phyloP scores from a whole-genome alignment of 805 yeast genomes.

The Kluyveromyces starmeri region DNA sequence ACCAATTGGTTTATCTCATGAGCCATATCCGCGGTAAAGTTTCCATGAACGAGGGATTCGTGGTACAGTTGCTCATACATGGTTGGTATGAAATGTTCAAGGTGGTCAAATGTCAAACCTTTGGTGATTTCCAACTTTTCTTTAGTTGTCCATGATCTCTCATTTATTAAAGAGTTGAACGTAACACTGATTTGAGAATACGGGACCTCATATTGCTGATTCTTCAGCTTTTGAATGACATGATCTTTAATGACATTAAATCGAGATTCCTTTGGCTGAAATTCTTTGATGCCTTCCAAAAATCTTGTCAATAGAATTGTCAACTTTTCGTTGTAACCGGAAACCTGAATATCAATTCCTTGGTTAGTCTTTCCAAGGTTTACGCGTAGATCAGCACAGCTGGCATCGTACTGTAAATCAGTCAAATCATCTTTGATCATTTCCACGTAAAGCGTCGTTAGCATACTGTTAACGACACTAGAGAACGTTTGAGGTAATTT shows the following conservation, averaged over 20 bases:
- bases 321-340: constrained; percentile 81
- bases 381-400: constrained; percentile 65
- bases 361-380: constrained; percentile 52
- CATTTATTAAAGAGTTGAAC: constrained; percentile 58
- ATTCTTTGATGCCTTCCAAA: constrained; percentile 42
- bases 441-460: constrained; percentile 57
- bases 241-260: constrained; percentile 63
- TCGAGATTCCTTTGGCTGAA: constrained; percentile 45
- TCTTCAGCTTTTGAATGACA: constrained; percentile 50
- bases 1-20: constrained; percentile 38
- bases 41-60: constrained; percentile 76
- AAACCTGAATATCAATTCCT: constrained; percentile 58
- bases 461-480: constrained; percentile 49
- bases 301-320: constrained; percentile 53
- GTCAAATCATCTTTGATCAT: constrained; percentile 62
- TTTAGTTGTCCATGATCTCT: constrained; percentile 53
- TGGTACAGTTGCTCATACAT: constrained; percentile 51
- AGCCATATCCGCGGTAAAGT: constrained; percentile 49
- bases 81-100: constrained; percentile 42
- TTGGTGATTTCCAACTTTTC: constrained; percentile 49
- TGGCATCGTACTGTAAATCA: constrained; percentile 75
- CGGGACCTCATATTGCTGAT: constrained; percentile 66
- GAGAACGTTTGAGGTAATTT: constrained; percentile 55
- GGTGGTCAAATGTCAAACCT: constrained; percentile 39
- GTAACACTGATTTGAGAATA: constrained; percentile 65